Evolutionary conservation across 1,284 basidiomycete species (phyloP), one percentile per base, ranked within the genome.

Genomic region (Schizophyllum amplum): DNA sequence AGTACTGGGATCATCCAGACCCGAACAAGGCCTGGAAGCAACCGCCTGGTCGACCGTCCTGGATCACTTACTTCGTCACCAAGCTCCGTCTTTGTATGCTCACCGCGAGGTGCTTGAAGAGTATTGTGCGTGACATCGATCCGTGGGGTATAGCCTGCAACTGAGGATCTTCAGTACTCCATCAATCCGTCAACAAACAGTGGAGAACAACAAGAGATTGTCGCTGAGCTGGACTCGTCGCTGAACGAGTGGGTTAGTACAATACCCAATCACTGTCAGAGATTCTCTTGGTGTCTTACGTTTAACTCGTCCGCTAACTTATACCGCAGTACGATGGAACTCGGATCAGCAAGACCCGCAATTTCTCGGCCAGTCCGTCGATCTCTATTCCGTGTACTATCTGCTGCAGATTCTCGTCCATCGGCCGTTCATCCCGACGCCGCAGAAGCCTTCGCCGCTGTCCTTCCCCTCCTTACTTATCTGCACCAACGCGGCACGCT

Each of bases 401-500:
- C 76, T 84, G 59, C 73, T 86, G 13, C 87, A 87, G 63, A 92
- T 93, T 64, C 76, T 87, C 47, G 83, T 92, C 49, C 91, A 93
- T 66, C 79, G 90, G 7, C 87, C 88, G 0, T 93, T 92, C 71
- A 91, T 93, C 56, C 87, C 88, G 0, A 82, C 83, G 0, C 80
- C 81, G 49, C 80, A 81, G 59, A 78, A 79, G 0, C 54, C 47
- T 6, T 67, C 68, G 3, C 65, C 68, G 3, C 13, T 24, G 52
- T 22, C 55, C 0, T 70, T 75, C 57, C 87, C 91, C 0, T 90
- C 88, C 0, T 75, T 92, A 13, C 86, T 90, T 0, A 92, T 94
- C 53, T 93, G 91, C 68, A 86, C 86, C n/a, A 92, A 90, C 60
- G 91, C 91, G 1, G 88, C 91, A 0, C 75, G 90, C 17, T 85